Percentiles rank a stretch among this genome's conserved stretches.
These are phyloP conservation scores for Neonectria ditissima DNA, from an alignment of 2,329 filamentous ascomycete species.

Conservation along the genomic window DNA sequence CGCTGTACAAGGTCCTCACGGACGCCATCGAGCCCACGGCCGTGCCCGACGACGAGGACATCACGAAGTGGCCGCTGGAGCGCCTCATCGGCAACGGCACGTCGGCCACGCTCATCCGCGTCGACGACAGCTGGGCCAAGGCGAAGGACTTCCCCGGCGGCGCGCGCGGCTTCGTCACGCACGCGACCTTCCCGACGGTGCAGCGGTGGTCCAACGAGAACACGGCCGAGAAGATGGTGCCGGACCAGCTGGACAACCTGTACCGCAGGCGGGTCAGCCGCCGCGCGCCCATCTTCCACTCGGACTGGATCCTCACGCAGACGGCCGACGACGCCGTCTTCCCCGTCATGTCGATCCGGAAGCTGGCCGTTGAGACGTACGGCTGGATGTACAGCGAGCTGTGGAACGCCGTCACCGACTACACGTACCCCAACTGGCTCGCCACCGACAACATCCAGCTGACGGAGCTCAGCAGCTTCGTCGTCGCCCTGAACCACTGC, in stretches of 20 bases:
- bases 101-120: constrained; percentile 47
- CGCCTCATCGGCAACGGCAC: constrained; percentile 41
- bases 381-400: constrained; percentile 36
- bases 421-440: constrained; percentile 50
- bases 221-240: constrained; percentile 20
- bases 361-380: constrained; percentile 36
- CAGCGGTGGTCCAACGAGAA: constrained; percentile 42
- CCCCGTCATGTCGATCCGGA: constrained; percentile 17
- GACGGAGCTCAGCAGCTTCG: constrained; percentile 41
- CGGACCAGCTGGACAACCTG: constrained; percentile 40
- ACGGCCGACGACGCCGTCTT: constrained; percentile 11
- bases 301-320: constrained; percentile 46
- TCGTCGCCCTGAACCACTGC: constrained; percentile 48
- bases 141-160: constrained; percentile 40
- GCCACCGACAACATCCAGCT: constrained; percentile 45
- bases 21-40: constrained; percentile 36
- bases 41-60: constrained; percentile 40
- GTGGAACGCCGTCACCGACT: constrained; percentile 40
- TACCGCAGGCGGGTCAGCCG: constrained; percentile 23
- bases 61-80: constrained; percentile 42
- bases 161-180: constrained; percentile 45
- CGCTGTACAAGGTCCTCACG: constrained; percentile 41
- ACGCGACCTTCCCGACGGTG: constrained; percentile 40
- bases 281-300: constrained; percentile 34
- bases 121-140: constrained; percentile 40